Conservation (phyloP, 164 flowering plant genomes). For the Vitis cinerea region DNA sequence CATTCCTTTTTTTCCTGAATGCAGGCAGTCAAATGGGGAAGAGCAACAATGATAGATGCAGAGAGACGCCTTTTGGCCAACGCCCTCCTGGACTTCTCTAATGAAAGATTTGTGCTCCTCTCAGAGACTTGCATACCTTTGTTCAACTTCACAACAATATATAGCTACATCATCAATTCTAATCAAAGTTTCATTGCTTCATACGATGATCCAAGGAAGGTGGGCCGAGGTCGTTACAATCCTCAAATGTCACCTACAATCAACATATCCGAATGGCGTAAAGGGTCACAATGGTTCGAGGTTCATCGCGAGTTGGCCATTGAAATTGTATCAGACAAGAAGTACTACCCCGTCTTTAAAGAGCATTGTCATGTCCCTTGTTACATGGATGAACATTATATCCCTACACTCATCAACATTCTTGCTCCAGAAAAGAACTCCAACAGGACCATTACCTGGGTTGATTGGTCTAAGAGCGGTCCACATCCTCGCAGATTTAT, state of each 20-base stretch:
- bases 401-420: constrained; percentile 47
- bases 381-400: constrained; percentile 62
- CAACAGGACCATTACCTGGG: constrained; percentile 57
- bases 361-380: constrained; percentile 40
- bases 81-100: constrained; percentile 51
- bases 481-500: constrained; percentile 48
- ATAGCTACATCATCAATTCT: constrained; percentile 42
- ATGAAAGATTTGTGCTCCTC: constrained; percentile 48
- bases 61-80: constrained; percentile 56
- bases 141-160: constrained; percentile 52
- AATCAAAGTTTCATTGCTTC: constrained; percentile 28
- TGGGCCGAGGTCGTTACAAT: constrained; percentile 59
- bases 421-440: constrained; percentile 21
- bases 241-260: constrained; percentile 39
- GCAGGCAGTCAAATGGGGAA: constrained; percentile 56
- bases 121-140: constrained; percentile 66
- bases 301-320: constrained; percentile 37
- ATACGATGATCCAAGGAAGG: constrained; percentile 35
- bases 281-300: constrained; percentile 74
- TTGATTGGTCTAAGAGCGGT: constrained; percentile 55
- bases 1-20: not conserved
- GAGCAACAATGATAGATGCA: constrained; percentile 46
- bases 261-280: constrained; percentile 44
- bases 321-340: constrained; percentile 38
- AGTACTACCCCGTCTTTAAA: constrained; percentile 30